Evolutionary conservation across 1,284 basidiomycete genomes (phyloP).

Genomic region (Stygiomarasmius scandens): DNA sequence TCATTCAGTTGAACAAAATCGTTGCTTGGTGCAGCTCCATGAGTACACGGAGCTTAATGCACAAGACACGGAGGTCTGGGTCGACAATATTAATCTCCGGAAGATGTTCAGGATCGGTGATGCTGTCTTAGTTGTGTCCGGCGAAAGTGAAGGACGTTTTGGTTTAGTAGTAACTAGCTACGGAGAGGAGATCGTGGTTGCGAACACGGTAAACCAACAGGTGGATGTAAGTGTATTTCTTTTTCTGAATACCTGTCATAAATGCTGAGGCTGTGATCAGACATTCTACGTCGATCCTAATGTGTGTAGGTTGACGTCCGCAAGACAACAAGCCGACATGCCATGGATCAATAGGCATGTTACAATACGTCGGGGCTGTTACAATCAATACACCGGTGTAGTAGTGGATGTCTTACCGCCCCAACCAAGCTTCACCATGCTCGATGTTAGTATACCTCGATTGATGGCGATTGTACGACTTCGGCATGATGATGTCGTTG

Average conservation of each 20-base stretch:
- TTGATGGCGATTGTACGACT: neutral
- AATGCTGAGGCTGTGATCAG: too few species aligned
- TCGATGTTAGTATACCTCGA: neutral
- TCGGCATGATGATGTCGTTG: neutral
- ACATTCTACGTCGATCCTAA: neutral
- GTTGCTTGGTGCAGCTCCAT: neutral
- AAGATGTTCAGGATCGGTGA: neutral
- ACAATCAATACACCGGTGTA: neutral
- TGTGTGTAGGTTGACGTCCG: neutral
- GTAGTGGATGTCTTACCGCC: neutral
- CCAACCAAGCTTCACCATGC: neutral
- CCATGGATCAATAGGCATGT: neutral
- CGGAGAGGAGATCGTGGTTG: neutral
- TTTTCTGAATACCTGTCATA: too few species aligned
- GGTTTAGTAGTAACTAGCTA: neutral
- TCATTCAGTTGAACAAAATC: too few species aligned
- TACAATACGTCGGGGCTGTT: neutral
- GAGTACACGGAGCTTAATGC: neutral
- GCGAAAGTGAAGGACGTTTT: neutral
- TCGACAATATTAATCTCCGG: neutral
- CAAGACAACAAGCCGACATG: neutral
- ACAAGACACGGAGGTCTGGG: neutral
- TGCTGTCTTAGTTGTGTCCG: neutral
- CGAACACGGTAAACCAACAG: neutral
- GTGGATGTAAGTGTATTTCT: neutral